Percentiles rank a stretch among this genome's conserved stretches.
Evolutionary conservation across 495 filamentous ascomycete species (phyloP).

Genomic region (Choiromyces venosus): DNA sequence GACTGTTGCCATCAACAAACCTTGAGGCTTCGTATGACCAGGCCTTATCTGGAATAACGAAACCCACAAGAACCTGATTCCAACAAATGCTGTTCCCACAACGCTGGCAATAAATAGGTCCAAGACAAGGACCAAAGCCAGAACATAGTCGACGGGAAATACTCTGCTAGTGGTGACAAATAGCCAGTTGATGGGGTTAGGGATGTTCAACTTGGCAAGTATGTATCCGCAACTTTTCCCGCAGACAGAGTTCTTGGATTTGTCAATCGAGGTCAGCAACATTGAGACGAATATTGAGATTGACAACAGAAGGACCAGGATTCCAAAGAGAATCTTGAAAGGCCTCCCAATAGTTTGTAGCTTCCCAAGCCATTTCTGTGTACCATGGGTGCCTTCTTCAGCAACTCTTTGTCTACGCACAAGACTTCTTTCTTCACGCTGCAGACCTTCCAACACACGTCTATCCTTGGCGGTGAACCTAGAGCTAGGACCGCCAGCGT

Average conservation of each 20-base stretch:
- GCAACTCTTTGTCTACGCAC: constrained; percentile 83
- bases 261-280: constrained; percentile 93
- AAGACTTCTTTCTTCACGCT: constrained; percentile 85
- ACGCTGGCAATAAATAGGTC: constrained; percentile 83
- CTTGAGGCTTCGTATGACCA: constrained; percentile 84
- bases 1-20: constrained; percentile 82
- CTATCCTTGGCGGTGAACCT: constrained; percentile 77
- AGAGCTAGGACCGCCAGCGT: constrained; percentile 60
- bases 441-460: constrained; percentile 76
- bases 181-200: constrained; percentile 90
- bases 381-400: constrained; percentile 62
- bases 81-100: constrained; percentile 74
- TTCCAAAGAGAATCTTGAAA: constrained; percentile 76
- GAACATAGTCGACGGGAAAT: constrained; percentile 86
- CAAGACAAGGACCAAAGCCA: constrained; percentile 75
- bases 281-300: constrained; percentile 80
- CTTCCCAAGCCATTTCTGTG: constrained; percentile 70
- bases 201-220: constrained; percentile 81
- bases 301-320: constrained; percentile 64
- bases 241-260: constrained; percentile 90
- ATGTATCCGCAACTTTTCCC: constrained; percentile 88
- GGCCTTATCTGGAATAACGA: constrained; percentile 82
- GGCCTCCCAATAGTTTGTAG: constrained; percentile 70
- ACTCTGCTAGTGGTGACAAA: constrained; percentile 74
- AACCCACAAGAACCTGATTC: constrained; percentile 94